phyloP scores from a whole-genome alignment of 768 basidiomycete genomes.

The Suillus plorans region DNA sequence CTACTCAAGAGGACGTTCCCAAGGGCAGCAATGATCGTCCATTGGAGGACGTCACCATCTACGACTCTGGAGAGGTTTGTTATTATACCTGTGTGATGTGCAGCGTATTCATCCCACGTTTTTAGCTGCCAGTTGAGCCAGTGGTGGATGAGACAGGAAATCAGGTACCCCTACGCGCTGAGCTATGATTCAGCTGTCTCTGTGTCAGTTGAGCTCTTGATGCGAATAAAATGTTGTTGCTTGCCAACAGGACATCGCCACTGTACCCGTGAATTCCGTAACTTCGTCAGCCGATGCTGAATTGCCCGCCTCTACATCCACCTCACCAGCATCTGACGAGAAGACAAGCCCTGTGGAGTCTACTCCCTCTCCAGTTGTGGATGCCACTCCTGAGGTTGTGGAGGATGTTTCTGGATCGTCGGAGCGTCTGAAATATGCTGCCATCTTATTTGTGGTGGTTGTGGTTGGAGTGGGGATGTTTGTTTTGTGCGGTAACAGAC shows the following conservation, averaged over 20 bases:
- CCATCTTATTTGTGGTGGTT: conserved; percentile 38
- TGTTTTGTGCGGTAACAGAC: conserved; percentile 49
- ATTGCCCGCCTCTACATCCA: conserved; percentile 8
- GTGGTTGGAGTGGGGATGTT: conserved; percentile 45
- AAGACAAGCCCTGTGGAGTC: conserved; percentile 3
- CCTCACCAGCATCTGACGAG: conserved; percentile 10
- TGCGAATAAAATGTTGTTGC: conserved; percentile 54
- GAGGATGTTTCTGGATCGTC: conserved; percentile 7
- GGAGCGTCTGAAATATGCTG: conserved; percentile 19
- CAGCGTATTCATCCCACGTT: conserved; percentile 6
- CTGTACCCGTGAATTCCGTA: conserved; percentile 18
- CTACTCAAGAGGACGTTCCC: conserved; percentile 65
- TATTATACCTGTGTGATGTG: conserved; percentile 14
- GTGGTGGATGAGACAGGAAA: conserved; percentile 65
- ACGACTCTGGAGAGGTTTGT: conserved; percentile 83
- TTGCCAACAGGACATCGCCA: conserved; percentile 46
- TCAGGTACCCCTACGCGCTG: conserved; percentile 91
- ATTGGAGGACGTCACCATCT: conserved; percentile 73
- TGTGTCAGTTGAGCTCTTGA: conserved; percentile 35
- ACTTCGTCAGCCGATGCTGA: conserved; percentile 17
- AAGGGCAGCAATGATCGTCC: conserved; percentile 78
- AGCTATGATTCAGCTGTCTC: conserved; percentile 69
- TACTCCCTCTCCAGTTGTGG: conserved; percentile 5
- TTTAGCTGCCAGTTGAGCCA: conserved; percentile 53
- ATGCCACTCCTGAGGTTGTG: conserved; percentile 12